These are phyloP conservation scores for Pseudozyma thailandica DNA, from an alignment of 1,284 basidiomycete species.

Conservation along the genomic window DNA sequence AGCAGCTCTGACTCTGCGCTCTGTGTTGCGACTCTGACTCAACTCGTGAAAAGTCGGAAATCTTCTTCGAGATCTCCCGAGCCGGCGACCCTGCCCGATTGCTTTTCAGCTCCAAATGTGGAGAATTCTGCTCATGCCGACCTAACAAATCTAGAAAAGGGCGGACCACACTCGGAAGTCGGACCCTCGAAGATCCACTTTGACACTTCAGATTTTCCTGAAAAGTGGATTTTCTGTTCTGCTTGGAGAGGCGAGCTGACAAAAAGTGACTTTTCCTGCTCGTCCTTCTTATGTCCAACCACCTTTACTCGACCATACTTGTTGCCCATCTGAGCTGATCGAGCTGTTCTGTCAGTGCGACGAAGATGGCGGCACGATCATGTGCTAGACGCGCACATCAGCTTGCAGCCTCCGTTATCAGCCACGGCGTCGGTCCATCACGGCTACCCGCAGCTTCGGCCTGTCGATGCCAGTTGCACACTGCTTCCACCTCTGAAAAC, in stretches of 20 bases:
- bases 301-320: neutral
- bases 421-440: slow-evolving; percentile 32
- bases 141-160: neutral
- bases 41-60: slow-evolving; percentile 46
- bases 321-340: neutral
- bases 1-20: neutral
- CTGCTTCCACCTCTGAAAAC: neutral
- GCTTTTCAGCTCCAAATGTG: slow-evolving; percentile 20
- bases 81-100: too few species aligned
- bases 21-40: slow-evolving; percentile 22
- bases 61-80: too few species aligned
- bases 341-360: neutral
- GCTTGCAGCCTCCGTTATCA: slow-evolving; percentile 21
- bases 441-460: slow-evolving; percentile 11
- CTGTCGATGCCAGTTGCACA: slow-evolving; percentile 16
- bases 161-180: slow-evolving; percentile 12
- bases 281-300: neutral
- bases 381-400: slow-evolving; percentile 35
- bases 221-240: slow-evolving; percentile 9
- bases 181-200: slow-evolving; percentile 10
- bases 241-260: neutral
- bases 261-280: neutral
- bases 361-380: slow-evolving; percentile 21
- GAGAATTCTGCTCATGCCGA: too few species aligned
- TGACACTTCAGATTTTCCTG: neutral